Percentiles rank a stretch among this genome's conserved stretches.
Conservation (phyloP, 768 basidiomycete genomes). For the Lactarius pseudohatsudake region DNA sequence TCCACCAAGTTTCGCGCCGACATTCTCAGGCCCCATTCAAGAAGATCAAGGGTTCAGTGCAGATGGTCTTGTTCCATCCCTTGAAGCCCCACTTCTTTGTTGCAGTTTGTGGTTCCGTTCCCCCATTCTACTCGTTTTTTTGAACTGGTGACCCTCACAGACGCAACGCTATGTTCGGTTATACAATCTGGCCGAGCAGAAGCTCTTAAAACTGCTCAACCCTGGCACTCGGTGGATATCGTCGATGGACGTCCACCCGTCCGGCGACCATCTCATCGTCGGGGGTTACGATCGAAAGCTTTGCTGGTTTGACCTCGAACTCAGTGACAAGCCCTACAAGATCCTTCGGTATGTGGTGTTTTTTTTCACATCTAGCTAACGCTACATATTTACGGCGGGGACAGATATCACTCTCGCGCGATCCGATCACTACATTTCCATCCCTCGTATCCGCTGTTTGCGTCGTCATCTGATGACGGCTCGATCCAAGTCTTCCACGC, state of each 20-base stretch:
- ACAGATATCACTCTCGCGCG: slow-evolving; percentile 90
- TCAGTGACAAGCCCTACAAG: slow-evolving; percentile 96
- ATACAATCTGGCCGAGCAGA: slow-evolving; percentile 94
- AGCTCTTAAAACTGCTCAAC: slow-evolving; percentile 86
- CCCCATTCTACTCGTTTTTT: slow-evolving; percentile 11
- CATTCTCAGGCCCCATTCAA: slow-evolving; percentile 98
- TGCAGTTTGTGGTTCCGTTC: slow-evolving; percentile 60
- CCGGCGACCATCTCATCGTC: slow-evolving; percentile 94
- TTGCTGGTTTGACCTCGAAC: slow-evolving; percentile 98
- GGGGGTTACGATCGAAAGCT: slow-evolving; percentile 97
- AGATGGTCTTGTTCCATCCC: slow-evolving; percentile 94
- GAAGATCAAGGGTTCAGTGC: slow-evolving; percentile 88
- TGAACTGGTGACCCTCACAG: slow-evolving; percentile 40
- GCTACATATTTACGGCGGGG: background rate
- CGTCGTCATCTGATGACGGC: slow-evolving; percentile 95
- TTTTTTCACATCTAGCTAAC: slow-evolving; percentile 2
- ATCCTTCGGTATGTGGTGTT: slow-evolving; percentile 66
- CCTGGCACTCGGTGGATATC: slow-evolving; percentile 99
- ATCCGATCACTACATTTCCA: slow-evolving; percentile 94
- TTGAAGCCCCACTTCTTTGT: slow-evolving; percentile 95
- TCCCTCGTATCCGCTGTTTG: slow-evolving; percentile 92
- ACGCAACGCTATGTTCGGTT: slow-evolving; percentile 95
- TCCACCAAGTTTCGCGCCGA: slow-evolving; percentile 90
- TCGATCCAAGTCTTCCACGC: slow-evolving; percentile 97
- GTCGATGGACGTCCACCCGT: slow-evolving; percentile 93